Percentiles rank a stretch among this genome's conserved stretches.
Evolutionary conservation across 306 rosid genomes (phyloP).

Genomic region (Hippophae tibetana): DNA sequence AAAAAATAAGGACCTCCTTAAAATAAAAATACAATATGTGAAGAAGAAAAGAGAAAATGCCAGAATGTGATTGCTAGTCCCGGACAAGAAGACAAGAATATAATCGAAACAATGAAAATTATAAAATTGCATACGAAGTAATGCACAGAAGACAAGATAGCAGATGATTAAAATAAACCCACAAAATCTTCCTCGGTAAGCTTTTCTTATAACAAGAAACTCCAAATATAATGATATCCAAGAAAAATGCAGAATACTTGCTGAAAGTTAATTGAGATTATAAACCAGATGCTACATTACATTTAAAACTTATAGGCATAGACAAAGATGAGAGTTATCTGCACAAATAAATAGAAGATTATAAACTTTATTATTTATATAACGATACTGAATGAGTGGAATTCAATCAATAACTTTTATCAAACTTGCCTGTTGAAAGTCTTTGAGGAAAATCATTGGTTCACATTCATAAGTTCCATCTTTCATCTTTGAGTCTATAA

Average conservation of each 20-base stretch:
- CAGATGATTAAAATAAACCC: no score
- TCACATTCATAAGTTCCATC: slow-evolving; percentile 60
- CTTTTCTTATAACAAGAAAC: no score
- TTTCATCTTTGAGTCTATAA: slow-evolving; percentile 61
- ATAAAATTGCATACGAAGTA: neutral
- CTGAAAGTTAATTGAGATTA: no score
- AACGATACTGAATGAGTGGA: neutral
- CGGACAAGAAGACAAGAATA: neutral
- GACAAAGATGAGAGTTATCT: neutral
- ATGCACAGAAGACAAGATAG: no score
- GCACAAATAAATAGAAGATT: neutral
- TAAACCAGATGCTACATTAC: no score
- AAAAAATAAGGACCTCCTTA: neutral
- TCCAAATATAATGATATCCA: no score
- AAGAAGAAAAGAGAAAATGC: neutral
- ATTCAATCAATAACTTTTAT: neutral
- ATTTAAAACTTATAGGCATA: neutral
- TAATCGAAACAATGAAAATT: neutral
- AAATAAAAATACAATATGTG: neutral
- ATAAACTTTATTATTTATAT: neutral
- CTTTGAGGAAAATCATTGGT: slow-evolving; percentile 67
- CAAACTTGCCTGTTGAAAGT: slow-evolving; percentile 69
- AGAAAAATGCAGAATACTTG: no score
- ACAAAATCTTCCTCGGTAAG: no score
- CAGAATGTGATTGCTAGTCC: neutral